A percentile compares a stretch with the other conserved stretches of the same genome.
Evolutionary conservation across 2,329 filamentous ascomycete genomes (phyloP).

Genomic region (Cytospora leucostoma): DNA sequence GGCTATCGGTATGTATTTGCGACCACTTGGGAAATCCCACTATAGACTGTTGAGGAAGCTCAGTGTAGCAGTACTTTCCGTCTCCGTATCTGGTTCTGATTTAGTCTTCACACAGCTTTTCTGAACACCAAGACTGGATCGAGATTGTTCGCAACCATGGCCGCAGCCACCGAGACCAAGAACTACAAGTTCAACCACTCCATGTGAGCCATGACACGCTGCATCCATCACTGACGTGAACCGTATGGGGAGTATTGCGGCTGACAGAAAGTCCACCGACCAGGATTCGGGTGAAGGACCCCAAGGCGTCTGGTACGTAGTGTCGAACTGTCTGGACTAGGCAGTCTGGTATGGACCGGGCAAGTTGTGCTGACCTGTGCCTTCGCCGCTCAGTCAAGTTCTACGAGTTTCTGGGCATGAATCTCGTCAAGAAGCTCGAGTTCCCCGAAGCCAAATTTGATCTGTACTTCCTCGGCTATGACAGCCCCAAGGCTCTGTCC

Average conservation of each 20-base stretch:
- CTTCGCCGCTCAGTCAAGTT: slow-evolving; percentile 67
- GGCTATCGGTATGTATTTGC: slow-evolving; percentile 9
- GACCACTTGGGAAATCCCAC: neutral
- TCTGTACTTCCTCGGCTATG: slow-evolving; percentile 92
- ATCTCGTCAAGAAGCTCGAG: slow-evolving; percentile 74
- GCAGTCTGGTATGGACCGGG: neutral
- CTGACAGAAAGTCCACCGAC: slow-evolving; percentile 28
- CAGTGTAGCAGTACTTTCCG: no score
- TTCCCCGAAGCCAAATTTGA: slow-evolving; percentile 91
- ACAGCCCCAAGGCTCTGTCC: slow-evolving; percentile 73
- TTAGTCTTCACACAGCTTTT: slow-evolving; percentile 5
- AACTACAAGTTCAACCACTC: slow-evolving; percentile 88
- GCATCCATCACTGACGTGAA: neutral
- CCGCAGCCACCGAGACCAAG: slow-evolving; percentile 69
- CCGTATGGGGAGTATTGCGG: neutral
- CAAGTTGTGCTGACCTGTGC: neutral
- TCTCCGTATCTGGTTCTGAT: slow-evolving; percentile 4
- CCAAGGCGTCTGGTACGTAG: slow-evolving; percentile 68
- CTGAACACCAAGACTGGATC: slow-evolving; percentile 26
- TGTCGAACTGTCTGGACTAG: neutral
- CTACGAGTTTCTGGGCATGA: slow-evolving; percentile 91
- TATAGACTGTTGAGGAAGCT: no score
- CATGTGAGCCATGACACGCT: slow-evolving; percentile 58
- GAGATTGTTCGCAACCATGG: slow-evolving; percentile 52
- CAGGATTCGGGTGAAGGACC: slow-evolving; percentile 94